A percentile compares a stretch with the other conserved stretches of the same genome.
These are phyloP conservation scores for Mycosarcoma mackinlayi DNA, from an alignment of 1,284 basidiomycete genomes.

Conservation along the genomic window DNA sequence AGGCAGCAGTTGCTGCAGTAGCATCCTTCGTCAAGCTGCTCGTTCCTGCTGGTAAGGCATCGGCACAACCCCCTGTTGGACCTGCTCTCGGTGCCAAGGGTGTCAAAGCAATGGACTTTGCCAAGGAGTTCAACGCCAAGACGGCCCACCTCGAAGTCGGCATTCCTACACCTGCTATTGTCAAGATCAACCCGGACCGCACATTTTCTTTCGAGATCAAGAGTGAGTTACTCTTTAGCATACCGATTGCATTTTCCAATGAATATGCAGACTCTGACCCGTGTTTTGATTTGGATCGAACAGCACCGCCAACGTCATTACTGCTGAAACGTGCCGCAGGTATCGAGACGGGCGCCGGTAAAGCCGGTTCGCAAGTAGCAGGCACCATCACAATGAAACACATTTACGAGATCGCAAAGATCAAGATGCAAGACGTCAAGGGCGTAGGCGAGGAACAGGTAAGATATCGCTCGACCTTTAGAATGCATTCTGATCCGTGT, in stretches of 20 bases:
- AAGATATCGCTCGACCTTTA: not conserved
- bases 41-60: slow-evolving; percentile 92
- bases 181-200: slow-evolving; percentile 93
- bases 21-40: slow-evolving; percentile 74
- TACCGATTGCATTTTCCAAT: too few species aligned
- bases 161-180: slow-evolving; percentile 87
- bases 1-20: slow-evolving; percentile 44
- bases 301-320: slow-evolving; percentile 85
- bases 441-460: slow-evolving; percentile 62
- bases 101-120: slow-evolving; percentile 99
- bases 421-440: slow-evolving; percentile 82
- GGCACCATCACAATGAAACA: slow-evolving; percentile 94
- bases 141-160: slow-evolving; percentile 86
- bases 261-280: too few species aligned
- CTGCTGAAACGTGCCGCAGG: slow-evolving; percentile 91
- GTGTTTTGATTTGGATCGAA: not conserved
- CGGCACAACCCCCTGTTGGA: slow-evolving; percentile 94
- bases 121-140: slow-evolving; percentile 79
- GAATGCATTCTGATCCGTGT: not conserved
- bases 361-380: slow-evolving; percentile 77
- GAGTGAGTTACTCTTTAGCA: slow-evolving; percentile 41
- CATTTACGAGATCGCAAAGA: slow-evolving; percentile 98
- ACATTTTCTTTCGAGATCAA: slow-evolving; percentile 81
- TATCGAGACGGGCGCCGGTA: slow-evolving; percentile 81
- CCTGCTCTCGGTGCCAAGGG: slow-evolving; percentile 97